Conservation (phyloP, 345 rosid species). For the Cardiospermum halicacabum region DNA sequence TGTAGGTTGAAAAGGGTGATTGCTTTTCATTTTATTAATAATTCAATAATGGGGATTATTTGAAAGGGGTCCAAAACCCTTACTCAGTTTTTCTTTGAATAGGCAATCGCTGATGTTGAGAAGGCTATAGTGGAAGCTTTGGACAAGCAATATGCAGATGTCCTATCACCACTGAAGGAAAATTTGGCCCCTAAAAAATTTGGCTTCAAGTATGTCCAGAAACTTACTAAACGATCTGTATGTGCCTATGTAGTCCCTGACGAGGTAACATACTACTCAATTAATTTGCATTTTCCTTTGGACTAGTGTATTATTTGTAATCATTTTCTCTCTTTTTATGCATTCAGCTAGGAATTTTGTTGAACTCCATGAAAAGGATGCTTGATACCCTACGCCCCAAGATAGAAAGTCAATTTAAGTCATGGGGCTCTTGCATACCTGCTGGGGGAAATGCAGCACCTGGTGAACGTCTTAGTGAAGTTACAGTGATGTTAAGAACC, state of each 20-base stretch:
- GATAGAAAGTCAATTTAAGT: slow-evolving; percentile 73
- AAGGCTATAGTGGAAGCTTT: slow-evolving; percentile 87
- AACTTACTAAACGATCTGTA: slow-evolving; percentile 76
- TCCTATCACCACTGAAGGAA: slow-evolving; percentile 83
- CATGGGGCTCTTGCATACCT: slow-evolving; percentile 96
- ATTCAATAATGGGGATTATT: neutral
- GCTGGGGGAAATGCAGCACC: slow-evolving; percentile 74
- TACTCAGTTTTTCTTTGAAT: slow-evolving; percentile 13
- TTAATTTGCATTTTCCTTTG: neutral
- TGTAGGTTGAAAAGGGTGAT: slow-evolving; percentile 40
- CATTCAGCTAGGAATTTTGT: slow-evolving; percentile 73
- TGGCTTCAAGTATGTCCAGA: slow-evolving; percentile 88
- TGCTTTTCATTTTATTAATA: neutral
- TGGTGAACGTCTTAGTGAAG: slow-evolving; percentile 90
- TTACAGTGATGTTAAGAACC: slow-evolving; percentile 90
- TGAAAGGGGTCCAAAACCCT: neutral
- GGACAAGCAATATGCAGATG: slow-evolving; percentile 95
- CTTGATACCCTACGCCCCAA: slow-evolving; percentile 77
- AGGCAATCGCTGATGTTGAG: slow-evolving; percentile 97
- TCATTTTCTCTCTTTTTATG: slow-evolving; percentile 1
- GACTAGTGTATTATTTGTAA: slow-evolving; percentile 14
- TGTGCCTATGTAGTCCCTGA: slow-evolving; percentile 74
- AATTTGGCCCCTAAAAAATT: slow-evolving; percentile 84
- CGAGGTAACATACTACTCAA: slow-evolving; percentile 48
- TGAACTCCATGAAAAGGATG: slow-evolving; percentile 97